Conservation (phyloP, 1,139 yeast genomes). For the Kodamaea fungicola region DNA sequence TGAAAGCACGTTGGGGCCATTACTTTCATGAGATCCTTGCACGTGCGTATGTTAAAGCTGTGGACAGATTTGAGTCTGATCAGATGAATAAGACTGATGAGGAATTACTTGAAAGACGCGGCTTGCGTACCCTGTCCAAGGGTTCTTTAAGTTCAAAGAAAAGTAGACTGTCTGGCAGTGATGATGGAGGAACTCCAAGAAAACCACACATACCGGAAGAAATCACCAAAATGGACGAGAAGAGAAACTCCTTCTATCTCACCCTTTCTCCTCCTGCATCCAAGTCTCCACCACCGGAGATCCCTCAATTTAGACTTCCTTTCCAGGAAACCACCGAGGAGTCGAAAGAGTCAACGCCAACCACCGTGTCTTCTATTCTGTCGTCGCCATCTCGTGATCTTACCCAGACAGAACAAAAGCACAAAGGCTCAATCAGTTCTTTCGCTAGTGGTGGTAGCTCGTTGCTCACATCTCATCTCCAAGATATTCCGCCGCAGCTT, state of each 20-base stretch:
- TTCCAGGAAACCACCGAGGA: slow-evolving; percentile 43
- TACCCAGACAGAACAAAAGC: not conserved
- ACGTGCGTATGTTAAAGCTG: slow-evolving; percentile 60
- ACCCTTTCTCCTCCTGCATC: slow-evolving; percentile 22
- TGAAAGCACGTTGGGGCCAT: slow-evolving; percentile 73
- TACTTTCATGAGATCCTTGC: slow-evolving; percentile 61
- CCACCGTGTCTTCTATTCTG: not conserved
- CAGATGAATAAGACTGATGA: slow-evolving; percentile 13
- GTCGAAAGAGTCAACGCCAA: not conserved
- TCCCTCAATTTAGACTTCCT: slow-evolving; percentile 59
- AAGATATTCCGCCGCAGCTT: slow-evolving; percentile 51
- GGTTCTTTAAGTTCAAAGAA: slow-evolving; percentile 8
- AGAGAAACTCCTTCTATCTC: slow-evolving; percentile 14
- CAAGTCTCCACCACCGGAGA: slow-evolving; percentile 28
- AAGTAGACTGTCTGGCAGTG: slow-evolving; percentile 2
- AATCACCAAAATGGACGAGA: not conserved
- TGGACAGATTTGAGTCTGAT: slow-evolving; percentile 42
- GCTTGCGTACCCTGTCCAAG: slow-evolving; percentile 8
- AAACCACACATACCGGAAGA: not conserved
- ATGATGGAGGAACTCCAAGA: not conserved
- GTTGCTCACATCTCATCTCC: slow-evolving; percentile 31
- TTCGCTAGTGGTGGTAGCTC: slow-evolving; percentile 25
- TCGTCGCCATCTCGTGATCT: not conserved
- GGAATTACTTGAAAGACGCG: slow-evolving; percentile 1
- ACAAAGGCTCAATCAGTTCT: slow-evolving; percentile 28